phyloP scores from a whole-genome alignment of 179 eudicot species.

The Corrigiola litoralis region DNA sequence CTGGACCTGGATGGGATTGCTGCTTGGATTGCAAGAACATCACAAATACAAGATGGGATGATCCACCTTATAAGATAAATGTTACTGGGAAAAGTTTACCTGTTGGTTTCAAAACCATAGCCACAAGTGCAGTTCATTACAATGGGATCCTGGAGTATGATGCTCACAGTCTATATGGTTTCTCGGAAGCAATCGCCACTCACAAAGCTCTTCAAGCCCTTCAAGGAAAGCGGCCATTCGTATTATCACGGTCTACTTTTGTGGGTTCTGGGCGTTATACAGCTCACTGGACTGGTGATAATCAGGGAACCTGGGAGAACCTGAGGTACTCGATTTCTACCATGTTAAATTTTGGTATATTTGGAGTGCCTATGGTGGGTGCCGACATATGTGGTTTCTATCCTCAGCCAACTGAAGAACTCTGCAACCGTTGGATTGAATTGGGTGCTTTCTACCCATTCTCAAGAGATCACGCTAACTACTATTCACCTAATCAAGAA shows the following conservation, averaged over 20 bases:
- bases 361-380: slow-evolving; percentile 96
- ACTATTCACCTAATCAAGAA: slow-evolving; percentile 88
- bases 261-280: slow-evolving; percentile 86
- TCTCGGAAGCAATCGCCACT: slow-evolving; percentile 73
- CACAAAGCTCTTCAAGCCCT: slow-evolving; percentile 69
- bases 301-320: slow-evolving; percentile 78
- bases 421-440: slow-evolving; percentile 94
- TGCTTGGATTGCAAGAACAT: slow-evolving; percentile 90
- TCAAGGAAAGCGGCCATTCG: slow-evolving; percentile 83
- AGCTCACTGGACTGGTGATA: slow-evolving; percentile 98
- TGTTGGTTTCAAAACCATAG: slow-evolving; percentile 82
- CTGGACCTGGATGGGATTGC: slow-evolving; percentile 85
- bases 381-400: slow-evolving; percentile 93
- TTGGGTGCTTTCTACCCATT: slow-evolving; percentile 93
- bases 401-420: slow-evolving; percentile 86
- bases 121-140: slow-evolving; percentile 84
- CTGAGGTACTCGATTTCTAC: slow-evolving; percentile 78
- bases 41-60: slow-evolving; percentile 80
- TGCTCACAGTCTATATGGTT: slow-evolving; percentile 89
- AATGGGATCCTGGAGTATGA: slow-evolving; percentile 87
- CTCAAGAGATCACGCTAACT: slow-evolving; percentile 93
- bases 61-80: slow-evolving; percentile 95
- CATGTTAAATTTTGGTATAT: slow-evolving; percentile 79
- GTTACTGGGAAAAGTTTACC: slow-evolving; percentile 63
- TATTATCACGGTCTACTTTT: slow-evolving; percentile 71